phyloP scores from a whole-genome alignment of 352 stramenopile species.

The Phytopythium mirpurense region DNA sequence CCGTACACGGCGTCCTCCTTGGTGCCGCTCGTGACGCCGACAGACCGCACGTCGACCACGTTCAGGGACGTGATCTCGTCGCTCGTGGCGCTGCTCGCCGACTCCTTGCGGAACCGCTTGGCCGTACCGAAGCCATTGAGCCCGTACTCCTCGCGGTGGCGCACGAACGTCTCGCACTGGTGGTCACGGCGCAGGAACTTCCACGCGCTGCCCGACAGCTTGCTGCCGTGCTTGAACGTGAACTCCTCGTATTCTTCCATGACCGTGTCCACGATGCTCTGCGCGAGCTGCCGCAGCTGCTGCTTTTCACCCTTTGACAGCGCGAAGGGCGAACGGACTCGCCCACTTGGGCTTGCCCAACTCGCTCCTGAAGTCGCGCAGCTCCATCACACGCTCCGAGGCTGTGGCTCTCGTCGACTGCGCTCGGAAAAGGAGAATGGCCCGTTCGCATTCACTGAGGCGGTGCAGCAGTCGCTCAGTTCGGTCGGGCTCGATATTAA shows the following conservation, averaged over 20 bases:
- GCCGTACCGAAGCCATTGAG: slow-evolving; percentile 2
- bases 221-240: slow-evolving; percentile 19
- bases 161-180: slow-evolving; percentile 1
- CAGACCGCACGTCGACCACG: slow-evolving; percentile 11
- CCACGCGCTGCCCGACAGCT: slow-evolving; percentile 17
- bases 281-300: slow-evolving; percentile 21
- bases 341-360: background rate
- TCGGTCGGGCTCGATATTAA: no score
- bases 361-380: slow-evolving; percentile 3
- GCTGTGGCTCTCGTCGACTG: no score
- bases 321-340: slow-evolving; percentile 1
- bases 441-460: no score
- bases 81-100: slow-evolving; percentile 3
- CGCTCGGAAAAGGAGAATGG: no score
- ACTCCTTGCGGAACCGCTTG: slow-evolving; percentile 1
- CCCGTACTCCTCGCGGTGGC: slow-evolving; percentile 1
- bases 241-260: slow-evolving; percentile 28
- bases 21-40: slow-evolving; percentile 16
- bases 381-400: background rate
- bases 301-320: slow-evolving; percentile 2
- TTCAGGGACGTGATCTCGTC: slow-evolving; percentile 15
- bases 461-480: no score
- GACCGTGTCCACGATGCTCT: slow-evolving; percentile 21
- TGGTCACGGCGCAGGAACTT: slow-evolving; percentile 22
- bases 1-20: slow-evolving; percentile 31